Percentiles rank a stretch among this genome's conserved stretches.
phyloP scores from a whole-genome alignment of 2,329 filamentous ascomycete species.

The Fonsecaea nubica region DNA sequence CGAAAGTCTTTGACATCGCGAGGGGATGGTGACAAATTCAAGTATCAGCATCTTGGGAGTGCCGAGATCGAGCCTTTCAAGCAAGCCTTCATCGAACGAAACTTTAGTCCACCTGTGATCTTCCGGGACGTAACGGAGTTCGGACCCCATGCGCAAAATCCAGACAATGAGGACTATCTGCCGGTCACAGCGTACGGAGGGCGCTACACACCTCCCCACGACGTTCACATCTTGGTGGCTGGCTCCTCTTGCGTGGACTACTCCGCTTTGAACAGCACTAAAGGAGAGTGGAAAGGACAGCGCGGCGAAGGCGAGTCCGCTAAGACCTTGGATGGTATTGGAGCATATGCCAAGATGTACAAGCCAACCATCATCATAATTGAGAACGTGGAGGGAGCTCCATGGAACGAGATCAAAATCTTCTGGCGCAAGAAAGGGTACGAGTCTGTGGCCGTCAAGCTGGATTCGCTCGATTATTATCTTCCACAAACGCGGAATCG shows the following conservation, averaged over 20 bases:
- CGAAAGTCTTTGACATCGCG: constrained; percentile 50
- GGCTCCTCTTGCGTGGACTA: constrained; percentile 80
- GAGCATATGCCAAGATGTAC: constrained; percentile 61
- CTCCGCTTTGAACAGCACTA: constrained; percentile 67
- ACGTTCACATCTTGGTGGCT: constrained; percentile 70
- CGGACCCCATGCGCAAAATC: constrained; percentile 50
- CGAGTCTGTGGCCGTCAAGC: constrained; percentile 52
- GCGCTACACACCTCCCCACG: constrained; percentile 60
- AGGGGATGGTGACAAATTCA: constrained; percentile 46
- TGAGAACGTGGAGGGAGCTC: constrained; percentile 71
- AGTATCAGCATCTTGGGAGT: constrained; percentile 64
- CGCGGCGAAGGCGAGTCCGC: constrained; percentile 66
- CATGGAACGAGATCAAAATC: constrained; percentile 62
- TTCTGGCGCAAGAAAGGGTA: constrained; percentile 63
- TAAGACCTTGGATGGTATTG: constrained; percentile 68
- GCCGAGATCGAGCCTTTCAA: constrained; percentile 70
- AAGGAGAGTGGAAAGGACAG: constrained; percentile 52
- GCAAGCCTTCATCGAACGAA: constrained; percentile 68
- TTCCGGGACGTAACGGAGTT: constrained; percentile 68
- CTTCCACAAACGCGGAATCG: constrained; percentile 72
- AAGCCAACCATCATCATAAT: constrained; percentile 70
- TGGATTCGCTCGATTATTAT: constrained; percentile 75
- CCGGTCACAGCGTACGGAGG: constrained; percentile 70
- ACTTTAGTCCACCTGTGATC: constrained; percentile 60
- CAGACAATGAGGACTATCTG: constrained; percentile 24